Evolutionary conservation across 345 rosid species (phyloP).

Genomic region (Citrus hindsii): DNA sequence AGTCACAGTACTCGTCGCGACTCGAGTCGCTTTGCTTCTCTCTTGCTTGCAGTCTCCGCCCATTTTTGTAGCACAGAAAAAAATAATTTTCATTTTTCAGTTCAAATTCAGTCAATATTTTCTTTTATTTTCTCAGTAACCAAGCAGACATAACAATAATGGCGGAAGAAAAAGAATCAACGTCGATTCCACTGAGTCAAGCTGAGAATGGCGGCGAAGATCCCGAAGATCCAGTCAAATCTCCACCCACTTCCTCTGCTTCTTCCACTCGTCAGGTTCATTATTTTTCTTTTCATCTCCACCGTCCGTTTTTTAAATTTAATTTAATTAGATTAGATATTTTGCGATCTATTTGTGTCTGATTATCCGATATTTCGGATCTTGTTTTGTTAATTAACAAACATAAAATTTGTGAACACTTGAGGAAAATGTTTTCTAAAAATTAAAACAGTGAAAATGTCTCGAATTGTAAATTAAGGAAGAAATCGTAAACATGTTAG

Average conservation of each 20-base stretch:
- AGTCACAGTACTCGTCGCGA: not conserved
- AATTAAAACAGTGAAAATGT: not conserved
- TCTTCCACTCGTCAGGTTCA: constrained; percentile 65
- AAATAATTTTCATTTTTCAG: not conserved
- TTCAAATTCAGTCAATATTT: not conserved
- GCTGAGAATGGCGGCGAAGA: constrained; percentile 42
- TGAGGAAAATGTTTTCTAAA: not conserved
- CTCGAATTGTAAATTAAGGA: not conserved
- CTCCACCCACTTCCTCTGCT: constrained; percentile 48
- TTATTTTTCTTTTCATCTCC: not conserved
- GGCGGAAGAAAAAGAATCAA: constrained; percentile 64
- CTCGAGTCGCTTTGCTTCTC: not conserved
- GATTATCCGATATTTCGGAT: not conserved
- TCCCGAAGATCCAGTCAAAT: constrained; percentile 63
- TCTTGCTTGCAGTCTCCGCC: not conserved
- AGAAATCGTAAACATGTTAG: not conserved
- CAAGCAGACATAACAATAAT: constrained; percentile 9
- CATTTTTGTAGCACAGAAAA: not conserved
- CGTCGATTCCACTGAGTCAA: constrained; percentile 53
- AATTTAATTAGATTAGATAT: not conserved
- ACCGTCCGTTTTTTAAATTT: not conserved
- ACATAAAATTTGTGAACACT: not conserved
- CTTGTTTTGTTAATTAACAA: not conserved
- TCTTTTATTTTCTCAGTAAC: not conserved
- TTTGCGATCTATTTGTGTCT: not conserved